Evolutionary conservation across 2,329 filamentous ascomycete species (phyloP), one percentile per base, ranked within the genome.

Genomic region (Penicillium crustosum): DNA sequence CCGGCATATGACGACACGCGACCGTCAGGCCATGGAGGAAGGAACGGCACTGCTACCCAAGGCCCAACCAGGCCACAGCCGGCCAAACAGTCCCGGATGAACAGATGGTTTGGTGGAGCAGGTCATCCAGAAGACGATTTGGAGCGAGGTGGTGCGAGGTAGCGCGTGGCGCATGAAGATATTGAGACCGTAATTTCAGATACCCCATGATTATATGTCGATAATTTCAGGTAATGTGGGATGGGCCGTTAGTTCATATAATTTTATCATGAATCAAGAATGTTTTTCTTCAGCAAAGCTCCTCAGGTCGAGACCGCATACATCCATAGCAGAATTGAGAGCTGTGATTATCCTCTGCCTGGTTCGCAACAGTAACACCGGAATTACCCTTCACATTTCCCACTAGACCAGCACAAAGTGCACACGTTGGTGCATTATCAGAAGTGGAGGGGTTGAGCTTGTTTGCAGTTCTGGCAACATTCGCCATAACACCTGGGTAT

Each of bases 401-500:
- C 13, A 92, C 78, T 35, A 85, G 83, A 75, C 89, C 84, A 49
- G 84, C 84, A 73, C 91, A 96, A 9, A 93, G 72, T 35, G 82
- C 81, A 68, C 91, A 95, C 48, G 66, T 66, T 25, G 65, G 65
- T 15, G 69, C 70, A 44, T 63, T 70, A 21, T 67, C 68, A 8
- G 71, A 73, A 47, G 66, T 66, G 23, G 77, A 66, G 0, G 78
- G 71, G 45, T 86, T 80, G 41, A 97, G 81, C 75, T 95, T 96
- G 51, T 86, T 88, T n/a, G 90, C 88, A 35, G 93, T 99, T 61
- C 91, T 86, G 6, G 97, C 93, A 10, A 99, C 94, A 72, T 99
- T 99, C 33, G 93, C 89, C 64, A 99, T 93, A 55, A 97, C 91
- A 55, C 90, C 91, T 3, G 93, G 90, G 69, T 95, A 97, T 58